phyloP scores from a whole-genome alignment of 176 grass and related monocot species.

The Carex littledalei region DNA sequence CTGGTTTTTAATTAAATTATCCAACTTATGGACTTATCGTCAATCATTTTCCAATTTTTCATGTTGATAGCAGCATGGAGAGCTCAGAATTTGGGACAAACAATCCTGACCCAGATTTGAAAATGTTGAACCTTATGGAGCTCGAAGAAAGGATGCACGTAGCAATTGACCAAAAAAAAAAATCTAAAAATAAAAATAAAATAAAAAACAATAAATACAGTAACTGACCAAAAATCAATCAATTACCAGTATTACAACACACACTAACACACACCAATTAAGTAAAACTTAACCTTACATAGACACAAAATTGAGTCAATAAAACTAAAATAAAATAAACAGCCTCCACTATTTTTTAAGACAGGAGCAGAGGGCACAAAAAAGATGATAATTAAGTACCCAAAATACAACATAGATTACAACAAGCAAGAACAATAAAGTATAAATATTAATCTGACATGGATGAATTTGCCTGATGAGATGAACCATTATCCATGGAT shows the following conservation, averaged over 20 bases:
- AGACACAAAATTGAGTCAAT: background rate
- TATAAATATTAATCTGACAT: slow-evolving; percentile 20
- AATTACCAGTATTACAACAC: background rate
- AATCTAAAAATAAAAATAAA: background rate
- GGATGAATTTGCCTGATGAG: slow-evolving; percentile 6
- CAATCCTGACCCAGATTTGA: background rate
- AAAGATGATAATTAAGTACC: background rate
- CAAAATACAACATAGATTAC: slow-evolving; percentile 7
- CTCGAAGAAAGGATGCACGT: background rate
- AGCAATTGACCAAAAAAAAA: background rate
- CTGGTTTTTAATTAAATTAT: too few relatives aligned
- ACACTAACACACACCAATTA: background rate
- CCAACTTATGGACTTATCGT: background rate
- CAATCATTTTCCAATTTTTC: background rate
- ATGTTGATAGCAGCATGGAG: background rate
- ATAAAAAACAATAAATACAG: background rate
- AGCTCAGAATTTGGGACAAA: background rate
- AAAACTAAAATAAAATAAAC: background rate
- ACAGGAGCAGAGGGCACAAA: background rate
- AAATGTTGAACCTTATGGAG: background rate
- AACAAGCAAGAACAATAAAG: background rate
- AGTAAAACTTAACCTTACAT: background rate
- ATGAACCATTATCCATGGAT: slow-evolving; percentile 66
- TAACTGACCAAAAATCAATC: background rate
- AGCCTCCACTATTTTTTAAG: background rate